Evolutionary conservation across 1,139 yeast species (phyloP).

Genomic region (Eremothecium cymbalariae): DNA sequence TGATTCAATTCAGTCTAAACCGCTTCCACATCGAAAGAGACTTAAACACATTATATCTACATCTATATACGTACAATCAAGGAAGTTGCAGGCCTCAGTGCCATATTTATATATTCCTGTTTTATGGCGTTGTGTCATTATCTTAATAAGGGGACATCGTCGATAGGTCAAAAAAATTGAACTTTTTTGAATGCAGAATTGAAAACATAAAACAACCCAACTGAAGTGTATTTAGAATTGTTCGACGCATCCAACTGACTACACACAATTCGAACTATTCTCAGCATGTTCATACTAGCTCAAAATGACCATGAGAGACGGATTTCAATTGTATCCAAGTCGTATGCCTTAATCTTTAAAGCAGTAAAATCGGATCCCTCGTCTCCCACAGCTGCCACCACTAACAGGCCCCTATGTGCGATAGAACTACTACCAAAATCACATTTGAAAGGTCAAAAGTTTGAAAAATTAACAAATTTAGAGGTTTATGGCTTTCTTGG

Average conservation of each 20-base stretch:
- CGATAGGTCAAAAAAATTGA: too few species aligned
- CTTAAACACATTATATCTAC: too few species aligned
- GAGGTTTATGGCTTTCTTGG: constrained; percentile 82
- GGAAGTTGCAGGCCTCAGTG: too few species aligned
- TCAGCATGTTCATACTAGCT: constrained; percentile 21
- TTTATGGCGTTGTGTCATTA: too few species aligned
- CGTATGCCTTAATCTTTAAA: constrained; percentile 26
- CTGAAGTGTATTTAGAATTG: background rate
- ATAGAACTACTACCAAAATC: constrained; percentile 26
- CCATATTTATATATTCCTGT: too few species aligned
- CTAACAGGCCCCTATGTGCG: constrained; percentile 23
- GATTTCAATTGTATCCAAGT: constrained; percentile 27
- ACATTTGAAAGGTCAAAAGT: constrained; percentile 28
- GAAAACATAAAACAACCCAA: background rate
- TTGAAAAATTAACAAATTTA: constrained; percentile 43
- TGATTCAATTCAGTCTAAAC: too few species aligned
- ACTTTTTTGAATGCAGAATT: background rate
- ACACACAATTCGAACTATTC: background rate
- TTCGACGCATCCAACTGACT: background rate
- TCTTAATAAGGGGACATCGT: too few species aligned
- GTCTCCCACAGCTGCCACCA: constrained; percentile 8
- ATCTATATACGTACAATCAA: too few species aligned
- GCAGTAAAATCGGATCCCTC: constrained; percentile 12
- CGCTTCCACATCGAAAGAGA: too few species aligned
- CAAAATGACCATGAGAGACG: constrained; percentile 25